phyloP scores from a whole-genome alignment of 257 asterid species.

The Apocynum venetum region DNA sequence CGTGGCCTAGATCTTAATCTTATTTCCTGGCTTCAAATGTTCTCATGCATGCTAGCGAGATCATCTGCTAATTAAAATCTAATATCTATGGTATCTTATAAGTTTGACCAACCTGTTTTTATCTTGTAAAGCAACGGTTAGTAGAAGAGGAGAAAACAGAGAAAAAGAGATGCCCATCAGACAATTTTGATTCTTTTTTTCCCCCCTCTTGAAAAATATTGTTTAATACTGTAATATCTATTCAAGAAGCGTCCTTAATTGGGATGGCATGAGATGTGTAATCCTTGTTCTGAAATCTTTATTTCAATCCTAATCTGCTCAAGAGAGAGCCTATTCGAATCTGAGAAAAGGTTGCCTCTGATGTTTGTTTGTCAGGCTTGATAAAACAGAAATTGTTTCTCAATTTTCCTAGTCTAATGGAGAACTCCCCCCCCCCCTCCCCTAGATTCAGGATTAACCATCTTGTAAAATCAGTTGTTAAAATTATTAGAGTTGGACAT shows the following conservation, averaged over 20 bases:
- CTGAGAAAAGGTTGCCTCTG: neutral
- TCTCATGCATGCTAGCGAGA: neutral
- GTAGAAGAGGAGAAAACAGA: neutral
- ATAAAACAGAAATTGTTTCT: neutral
- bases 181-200: conserved; percentile 36
- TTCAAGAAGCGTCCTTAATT: conserved; percentile 20
- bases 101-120: neutral
- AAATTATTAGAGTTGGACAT: too few species aligned
- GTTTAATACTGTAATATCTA: conserved; percentile 18
- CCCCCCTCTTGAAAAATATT: neutral
- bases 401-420: too few species aligned
- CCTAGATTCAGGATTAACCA: too few species aligned
- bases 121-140: conserved; percentile 1
- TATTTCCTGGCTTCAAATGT: too few species aligned
- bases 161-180: conserved; percentile 20
- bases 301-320: neutral
- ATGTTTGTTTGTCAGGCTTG: neutral
- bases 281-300: neutral
- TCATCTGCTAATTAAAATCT: neutral
- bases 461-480: too few species aligned
- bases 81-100: neutral
- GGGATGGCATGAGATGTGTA: conserved; percentile 11
- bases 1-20: conserved; percentile 40
- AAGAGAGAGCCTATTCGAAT: neutral
- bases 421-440: too few species aligned